Evolutionary conservation across 352 stramenopile species (phyloP).

Genomic region (Phytopythium kandeliae): DNA sequence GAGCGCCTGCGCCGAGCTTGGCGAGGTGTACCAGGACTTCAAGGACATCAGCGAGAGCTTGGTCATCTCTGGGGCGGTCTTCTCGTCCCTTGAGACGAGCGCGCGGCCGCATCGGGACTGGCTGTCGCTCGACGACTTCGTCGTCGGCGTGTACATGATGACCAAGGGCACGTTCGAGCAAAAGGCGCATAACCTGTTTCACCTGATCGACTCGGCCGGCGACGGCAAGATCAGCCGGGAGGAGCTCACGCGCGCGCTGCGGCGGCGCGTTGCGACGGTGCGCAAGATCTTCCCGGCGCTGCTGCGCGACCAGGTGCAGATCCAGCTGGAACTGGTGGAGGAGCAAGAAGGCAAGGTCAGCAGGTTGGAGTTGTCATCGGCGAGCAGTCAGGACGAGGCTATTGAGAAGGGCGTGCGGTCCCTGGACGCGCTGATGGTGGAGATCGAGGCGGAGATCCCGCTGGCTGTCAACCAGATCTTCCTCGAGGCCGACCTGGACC

Average conservation of each 20-base stretch:
- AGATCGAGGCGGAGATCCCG: slow-evolving; percentile 79
- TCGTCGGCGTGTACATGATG: slow-evolving; percentile 77
- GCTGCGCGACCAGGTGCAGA: slow-evolving; percentile 59
- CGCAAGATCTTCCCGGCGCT: slow-evolving; percentile 74
- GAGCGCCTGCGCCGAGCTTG: slow-evolving; percentile 48
- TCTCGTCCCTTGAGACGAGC: slow-evolving; percentile 67
- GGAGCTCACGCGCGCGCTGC: slow-evolving; percentile 67
- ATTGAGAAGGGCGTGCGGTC: slow-evolving; percentile 44
- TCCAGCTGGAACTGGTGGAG: slow-evolving; percentile 23
- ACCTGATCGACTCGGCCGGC: slow-evolving; percentile 54
- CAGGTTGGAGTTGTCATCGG: slow-evolving; percentile 22
- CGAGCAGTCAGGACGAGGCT: slow-evolving; percentile 35
- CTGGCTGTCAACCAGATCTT: slow-evolving; percentile 84
- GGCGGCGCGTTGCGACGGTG: slow-evolving; percentile 60
- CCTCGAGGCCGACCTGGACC: slow-evolving; percentile 62
- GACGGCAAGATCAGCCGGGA: slow-evolving; percentile 75
- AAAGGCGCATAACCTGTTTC: slow-evolving; percentile 73
- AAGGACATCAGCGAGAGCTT: slow-evolving; percentile 54
- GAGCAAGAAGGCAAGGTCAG: neutral
- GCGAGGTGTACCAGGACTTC: slow-evolving; percentile 55
- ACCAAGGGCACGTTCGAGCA: slow-evolving; percentile 75
- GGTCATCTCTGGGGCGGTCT: slow-evolving; percentile 60
- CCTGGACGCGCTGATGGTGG: slow-evolving; percentile 66
- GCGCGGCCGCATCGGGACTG: slow-evolving; percentile 46
- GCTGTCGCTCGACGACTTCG: slow-evolving; percentile 74